A percentile compares a stretch with the other conserved stretches of the same genome.
These are phyloP conservation scores for Endoconidiophora laricicola DNA, from an alignment of 2,329 filamentous ascomycete genomes.

Conservation along the genomic window DNA sequence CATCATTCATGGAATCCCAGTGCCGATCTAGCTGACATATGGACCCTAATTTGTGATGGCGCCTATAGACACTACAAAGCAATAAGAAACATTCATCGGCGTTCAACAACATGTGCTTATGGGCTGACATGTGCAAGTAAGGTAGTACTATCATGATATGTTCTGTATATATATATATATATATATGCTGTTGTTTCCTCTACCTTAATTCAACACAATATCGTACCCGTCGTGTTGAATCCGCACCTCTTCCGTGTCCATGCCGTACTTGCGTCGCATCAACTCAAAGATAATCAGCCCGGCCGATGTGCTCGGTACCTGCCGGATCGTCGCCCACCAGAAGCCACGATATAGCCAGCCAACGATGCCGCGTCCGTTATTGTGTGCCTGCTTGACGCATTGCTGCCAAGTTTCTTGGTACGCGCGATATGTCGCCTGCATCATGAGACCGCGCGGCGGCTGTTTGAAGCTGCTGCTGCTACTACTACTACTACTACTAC, in stretches of 20 bases:
- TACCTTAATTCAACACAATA: slow-evolving; percentile 38
- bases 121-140: too few species aligned
- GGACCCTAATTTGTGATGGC: too few species aligned
- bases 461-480: not conserved
- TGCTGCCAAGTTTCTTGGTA: slow-evolving; percentile 52
- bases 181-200: not conserved
- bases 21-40: too few species aligned
- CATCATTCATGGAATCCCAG: too few species aligned
- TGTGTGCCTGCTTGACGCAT: slow-evolving; percentile 38
- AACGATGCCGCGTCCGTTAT: slow-evolving; percentile 37
- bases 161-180: not conserved
- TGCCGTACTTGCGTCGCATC: slow-evolving; percentile 54
- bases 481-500: slow-evolving; percentile 16
- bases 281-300: slow-evolving; percentile 67
- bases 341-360: slow-evolving; percentile 57
- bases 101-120: too few species aligned
- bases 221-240: slow-evolving; percentile 56
- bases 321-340: slow-evolving; percentile 53
- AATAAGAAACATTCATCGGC: too few species aligned
- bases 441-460: slow-evolving; percentile 31
- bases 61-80: too few species aligned
- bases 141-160: too few species aligned
- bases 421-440: slow-evolving; percentile 51
- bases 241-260: slow-evolving; percentile 41
- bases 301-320: slow-evolving; percentile 61